Percentiles rank a stretch among this genome's conserved stretches.
Evolutionary conservation across 2,329 filamentous ascomycete genomes (phyloP).

Genomic region (Cladophialophora carrionii): DNA sequence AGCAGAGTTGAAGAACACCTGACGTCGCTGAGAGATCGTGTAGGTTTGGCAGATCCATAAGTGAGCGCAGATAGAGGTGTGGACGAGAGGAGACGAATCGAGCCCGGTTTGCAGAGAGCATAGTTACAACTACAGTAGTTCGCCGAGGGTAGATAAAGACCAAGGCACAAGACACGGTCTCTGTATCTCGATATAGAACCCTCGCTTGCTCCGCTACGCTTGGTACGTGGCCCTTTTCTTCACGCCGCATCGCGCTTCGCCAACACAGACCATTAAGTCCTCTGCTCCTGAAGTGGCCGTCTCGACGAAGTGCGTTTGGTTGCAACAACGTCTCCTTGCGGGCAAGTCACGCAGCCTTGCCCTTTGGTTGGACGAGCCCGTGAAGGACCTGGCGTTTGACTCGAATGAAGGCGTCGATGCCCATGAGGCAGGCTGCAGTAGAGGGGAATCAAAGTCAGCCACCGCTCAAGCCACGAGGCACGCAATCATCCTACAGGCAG

Average conservation of each 20-base stretch:
- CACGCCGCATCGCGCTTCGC: no score
- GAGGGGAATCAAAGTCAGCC: not conserved
- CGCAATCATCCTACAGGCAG: not conserved
- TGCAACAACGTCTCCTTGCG: not conserved
- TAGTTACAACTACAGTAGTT: not conserved
- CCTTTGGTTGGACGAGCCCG: not conserved
- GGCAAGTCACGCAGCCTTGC: not conserved
- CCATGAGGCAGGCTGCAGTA: conserved; percentile 44
- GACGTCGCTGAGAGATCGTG: no score
- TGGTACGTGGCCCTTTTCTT: no score
- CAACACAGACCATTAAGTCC: not conserved
- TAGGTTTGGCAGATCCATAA: no score
- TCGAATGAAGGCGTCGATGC: conserved; percentile 46
- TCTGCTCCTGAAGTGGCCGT: not conserved
- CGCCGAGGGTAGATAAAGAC: not conserved
- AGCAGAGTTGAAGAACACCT: no score
- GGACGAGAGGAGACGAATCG: no score
- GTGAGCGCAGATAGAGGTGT: no score
- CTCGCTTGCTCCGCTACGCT: not conserved
- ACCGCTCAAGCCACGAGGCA: not conserved
- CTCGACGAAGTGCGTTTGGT: not conserved
- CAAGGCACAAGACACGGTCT: not conserved
- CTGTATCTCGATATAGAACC: not conserved
- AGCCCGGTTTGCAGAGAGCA: not conserved
- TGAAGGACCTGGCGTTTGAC: conserved; percentile 37